Conservation (phyloP, 805 yeast genomes). For the Brettanomyces nanus region DNA sequence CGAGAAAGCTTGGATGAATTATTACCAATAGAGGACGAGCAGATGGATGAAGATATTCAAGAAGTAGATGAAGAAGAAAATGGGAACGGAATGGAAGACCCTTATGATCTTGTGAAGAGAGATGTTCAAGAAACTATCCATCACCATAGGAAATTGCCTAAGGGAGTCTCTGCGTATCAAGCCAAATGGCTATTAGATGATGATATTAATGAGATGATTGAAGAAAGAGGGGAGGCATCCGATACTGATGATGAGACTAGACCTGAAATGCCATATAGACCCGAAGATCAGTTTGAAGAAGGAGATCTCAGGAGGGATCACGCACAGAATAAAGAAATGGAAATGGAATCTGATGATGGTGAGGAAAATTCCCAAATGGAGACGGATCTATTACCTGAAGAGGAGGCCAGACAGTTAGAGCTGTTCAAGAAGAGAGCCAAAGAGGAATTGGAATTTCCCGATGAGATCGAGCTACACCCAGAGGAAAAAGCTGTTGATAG, state of each 20-base stretch:
- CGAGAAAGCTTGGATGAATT: slow-evolving; percentile 56
- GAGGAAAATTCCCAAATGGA: slow-evolving; percentile 38
- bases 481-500: slow-evolving; percentile 66
- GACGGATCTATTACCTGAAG: slow-evolving; percentile 66
- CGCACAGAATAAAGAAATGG: too few species aligned
- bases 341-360: slow-evolving; percentile 1
- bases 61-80: slow-evolving; percentile 11
- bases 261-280: slow-evolving; percentile 4
- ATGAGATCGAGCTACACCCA: slow-evolving; percentile 84
- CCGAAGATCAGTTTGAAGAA: not conserved
- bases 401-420: slow-evolving; percentile 69
- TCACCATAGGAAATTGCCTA: slow-evolving; percentile 41
- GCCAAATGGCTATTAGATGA: slow-evolving; percentile 70
- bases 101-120: slow-evolving; percentile 13
- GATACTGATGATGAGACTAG: slow-evolving; percentile 35
- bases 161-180: slow-evolving; percentile 72
- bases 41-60: slow-evolving; percentile 8
- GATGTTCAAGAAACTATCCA: slow-evolving; percentile 5
- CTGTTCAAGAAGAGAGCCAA: slow-evolving; percentile 60
- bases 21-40: slow-evolving; percentile 43
- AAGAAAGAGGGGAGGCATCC: slow-evolving; percentile 22
- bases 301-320: not conserved
- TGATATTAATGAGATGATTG: slow-evolving; percentile 32
- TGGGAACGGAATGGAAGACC: slow-evolving; percentile 11
- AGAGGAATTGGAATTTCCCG: slow-evolving; percentile 92